Base-by-base conservation (phyloP, 768 basidiomycete genomes). In the Podaxis rugospora region DNA sequence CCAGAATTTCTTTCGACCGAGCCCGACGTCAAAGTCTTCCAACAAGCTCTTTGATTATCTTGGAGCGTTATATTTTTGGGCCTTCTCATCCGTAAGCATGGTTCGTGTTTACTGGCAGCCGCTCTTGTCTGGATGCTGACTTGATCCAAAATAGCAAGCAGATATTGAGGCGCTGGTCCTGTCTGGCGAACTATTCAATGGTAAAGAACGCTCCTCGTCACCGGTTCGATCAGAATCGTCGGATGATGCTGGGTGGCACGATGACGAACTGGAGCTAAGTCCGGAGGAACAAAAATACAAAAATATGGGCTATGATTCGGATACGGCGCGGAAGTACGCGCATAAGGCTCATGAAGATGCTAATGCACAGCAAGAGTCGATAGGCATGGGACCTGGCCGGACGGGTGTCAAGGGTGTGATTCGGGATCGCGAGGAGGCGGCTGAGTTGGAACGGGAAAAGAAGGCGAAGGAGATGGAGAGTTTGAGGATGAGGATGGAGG, bases 331-430 rank as follows among this genome's bases (percentile, higher is more conserved):
- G 50, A 66, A 79, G 56, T 71, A 75, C 66, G 61, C 72, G 1
- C 60, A 73, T 36, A 73, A 72, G 62, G 69, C 70, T 35, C 70
- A 71, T 59, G 64, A 68, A 36, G 64, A 67, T 6, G 72, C 74
- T 62, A 68, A 76, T 51, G 57, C 64, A 14, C 63, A 67, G 25
- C 51, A 66, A 7, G 84, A 88, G 57, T 86, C 87, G 11, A 91
- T 93, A 53, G 90, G 92, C 7, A 89, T 93, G 88, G 90, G 88
- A 3, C 89, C 89, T 9, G 92, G 92, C 3, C 80, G 92, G 27
- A 94, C 92, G 4, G 92, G 92, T 21, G 92, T 93, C 51, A 94
- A 94, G 66, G 92, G 92, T 25, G 92, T 94, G 61, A 90, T 94
- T 59, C 83, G 91, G 27, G 92, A 94, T 72, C 81, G 84, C 32